Percentiles rank a stretch among this genome's conserved stretches.
phyloP scores from a whole-genome alignment of 768 basidiomycete species.

The Hygrophoropsis aurantiaca region DNA sequence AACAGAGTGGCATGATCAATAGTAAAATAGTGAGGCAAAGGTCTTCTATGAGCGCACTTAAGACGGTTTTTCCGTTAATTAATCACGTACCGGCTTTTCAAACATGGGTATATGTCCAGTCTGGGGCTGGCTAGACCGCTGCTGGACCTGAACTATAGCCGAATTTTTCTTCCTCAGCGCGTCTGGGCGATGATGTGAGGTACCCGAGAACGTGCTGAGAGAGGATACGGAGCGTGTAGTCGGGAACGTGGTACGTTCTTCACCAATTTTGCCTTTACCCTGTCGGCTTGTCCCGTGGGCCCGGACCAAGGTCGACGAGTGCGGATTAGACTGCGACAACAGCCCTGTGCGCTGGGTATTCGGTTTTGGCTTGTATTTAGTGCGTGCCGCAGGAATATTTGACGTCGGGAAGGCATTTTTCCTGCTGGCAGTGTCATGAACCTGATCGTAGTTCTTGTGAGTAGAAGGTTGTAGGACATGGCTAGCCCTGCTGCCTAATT shows the following conservation, averaged over 20 bases:
- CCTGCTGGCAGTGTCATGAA: conserved; percentile 8
- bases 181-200: conserved; percentile 3
- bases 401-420: conserved; percentile 5
- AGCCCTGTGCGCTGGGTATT: conserved; percentile 10
- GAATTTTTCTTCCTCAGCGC: background rate
- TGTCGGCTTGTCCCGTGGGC: conserved; percentile 6
- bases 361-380: conserved; percentile 26
- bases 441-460: conserved; percentile 7
- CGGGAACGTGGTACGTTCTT: conserved; percentile 5
- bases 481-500: conserved; percentile 12
- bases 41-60: conserved; percentile 24
- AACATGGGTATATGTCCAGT: conserved; percentile 22
- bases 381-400: conserved; percentile 25
- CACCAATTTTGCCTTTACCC: conserved; percentile 12
- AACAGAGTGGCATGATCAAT: conserved; percentile 5
- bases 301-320: conserved; percentile 13
- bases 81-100: conserved; percentile 31
- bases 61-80: conserved; percentile 19
- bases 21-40: conserved; percentile 5
- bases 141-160: background rate
- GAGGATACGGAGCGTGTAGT: background rate
- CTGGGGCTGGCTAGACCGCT: conserved; percentile 16
- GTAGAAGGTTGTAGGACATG: conserved; percentile 1
- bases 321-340: conserved; percentile 15
- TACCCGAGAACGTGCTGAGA: conserved; percentile 5